Evolutionary conservation across 2,329 filamentous ascomycete genomes (phyloP).

Genomic region (Didymella keratinophila): DNA sequence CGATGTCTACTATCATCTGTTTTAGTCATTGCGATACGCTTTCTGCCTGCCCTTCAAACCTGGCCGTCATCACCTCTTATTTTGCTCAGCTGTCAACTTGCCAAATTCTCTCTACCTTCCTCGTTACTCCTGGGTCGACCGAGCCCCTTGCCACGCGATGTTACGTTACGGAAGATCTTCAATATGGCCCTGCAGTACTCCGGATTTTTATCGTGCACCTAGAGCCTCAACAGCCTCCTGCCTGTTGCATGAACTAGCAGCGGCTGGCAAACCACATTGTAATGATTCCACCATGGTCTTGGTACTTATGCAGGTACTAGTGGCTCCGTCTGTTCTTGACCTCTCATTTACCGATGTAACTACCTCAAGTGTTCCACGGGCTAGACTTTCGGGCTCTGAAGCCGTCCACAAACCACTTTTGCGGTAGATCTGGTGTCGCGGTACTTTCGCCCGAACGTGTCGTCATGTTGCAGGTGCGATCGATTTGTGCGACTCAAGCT

Average conservation of each 20-base stretch:
- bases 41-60: background rate
- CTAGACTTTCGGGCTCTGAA: background rate
- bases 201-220: background rate
- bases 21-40: background rate
- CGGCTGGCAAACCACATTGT: background rate
- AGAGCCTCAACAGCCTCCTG: background rate
- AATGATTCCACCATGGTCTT: background rate
- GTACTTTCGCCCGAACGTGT: background rate
- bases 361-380: background rate
- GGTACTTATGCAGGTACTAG: constrained; percentile 5
- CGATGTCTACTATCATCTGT: background rate
- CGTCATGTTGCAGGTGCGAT: background rate
- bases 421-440: background rate
- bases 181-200: constrained; percentile 1
- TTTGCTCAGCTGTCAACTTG: background rate
- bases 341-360: background rate
- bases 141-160: background rate
- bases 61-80: too few species aligned
- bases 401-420: background rate
- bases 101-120: background rate
- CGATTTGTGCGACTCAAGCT: background rate
- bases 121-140: background rate
- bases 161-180: too few species aligned
- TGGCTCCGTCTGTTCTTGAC: background rate
- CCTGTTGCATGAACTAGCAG: background rate